phyloP scores from a whole-genome alignment of 2,329 filamentous ascomycete genomes.

The Pseudogymnoascus sp. region DNA sequence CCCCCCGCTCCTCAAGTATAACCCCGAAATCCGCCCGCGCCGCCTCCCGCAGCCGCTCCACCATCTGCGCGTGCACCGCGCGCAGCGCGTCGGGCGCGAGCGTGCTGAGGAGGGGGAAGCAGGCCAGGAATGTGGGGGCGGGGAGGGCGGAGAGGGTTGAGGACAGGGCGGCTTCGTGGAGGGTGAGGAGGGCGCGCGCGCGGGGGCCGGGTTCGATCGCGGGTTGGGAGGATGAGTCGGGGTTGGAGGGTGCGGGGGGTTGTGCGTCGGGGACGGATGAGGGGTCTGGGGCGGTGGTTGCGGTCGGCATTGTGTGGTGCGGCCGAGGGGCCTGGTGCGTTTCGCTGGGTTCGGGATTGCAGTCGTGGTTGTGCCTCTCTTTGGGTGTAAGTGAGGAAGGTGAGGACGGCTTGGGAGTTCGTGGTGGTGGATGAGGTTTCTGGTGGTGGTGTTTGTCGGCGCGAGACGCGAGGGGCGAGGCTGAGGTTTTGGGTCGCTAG shows the following conservation, averaged over 20 bases:
- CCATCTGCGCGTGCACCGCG: slow-evolving; percentile 51
- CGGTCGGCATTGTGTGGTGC: neutral
- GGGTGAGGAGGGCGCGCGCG: slow-evolving; percentile 44
- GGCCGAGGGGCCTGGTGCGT: neutral
- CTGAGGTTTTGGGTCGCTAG: neutral
- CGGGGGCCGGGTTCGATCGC: slow-evolving; percentile 44
- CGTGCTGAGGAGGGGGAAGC: slow-evolving; percentile 52
- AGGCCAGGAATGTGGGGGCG: slow-evolving; percentile 50
- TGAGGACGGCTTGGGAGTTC: neutral
- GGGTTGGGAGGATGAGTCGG: slow-evolving; percentile 18
- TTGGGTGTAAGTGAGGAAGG: neutral
- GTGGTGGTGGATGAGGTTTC: neutral
- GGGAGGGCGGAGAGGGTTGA: slow-evolving; percentile 48
- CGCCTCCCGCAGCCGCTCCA: slow-evolving; percentile 44
- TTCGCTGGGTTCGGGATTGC: neutral
- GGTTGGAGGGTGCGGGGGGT: neutral
- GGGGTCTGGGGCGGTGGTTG: neutral
- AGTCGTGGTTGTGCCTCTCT: neutral
- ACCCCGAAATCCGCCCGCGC: slow-evolving; percentile 51
- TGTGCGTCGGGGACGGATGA: no score
- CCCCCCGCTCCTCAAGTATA: slow-evolving; percentile 43
- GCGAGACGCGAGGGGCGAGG: slow-evolving; percentile 4
- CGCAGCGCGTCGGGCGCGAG: slow-evolving; percentile 43
- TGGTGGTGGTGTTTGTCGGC: neutral
- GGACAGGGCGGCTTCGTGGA: slow-evolving; percentile 44